Evolutionary conservation across 2,329 filamentous ascomycete species (phyloP).

Genomic region (Talaromyces funiculosus): DNA sequence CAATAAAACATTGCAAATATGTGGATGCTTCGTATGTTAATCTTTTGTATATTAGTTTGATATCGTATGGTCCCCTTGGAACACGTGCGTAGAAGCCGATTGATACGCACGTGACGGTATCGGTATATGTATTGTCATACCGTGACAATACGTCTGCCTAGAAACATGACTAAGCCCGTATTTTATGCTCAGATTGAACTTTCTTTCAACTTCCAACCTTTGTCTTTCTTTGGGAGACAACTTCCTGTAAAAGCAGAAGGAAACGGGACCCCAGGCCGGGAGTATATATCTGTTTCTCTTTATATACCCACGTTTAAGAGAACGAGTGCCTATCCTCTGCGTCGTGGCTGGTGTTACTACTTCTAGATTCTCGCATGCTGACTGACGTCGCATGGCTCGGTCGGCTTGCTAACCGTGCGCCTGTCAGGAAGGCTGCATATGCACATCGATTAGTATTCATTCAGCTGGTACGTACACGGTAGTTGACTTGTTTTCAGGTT

Average conservation of each 20-base stretch:
- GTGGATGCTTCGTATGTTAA: slow-evolving; percentile 20
- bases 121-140: background rate
- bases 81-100: background rate
- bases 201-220: background rate
- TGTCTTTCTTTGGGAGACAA: background rate
- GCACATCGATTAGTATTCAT: background rate
- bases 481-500: background rate
- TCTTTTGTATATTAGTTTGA: background rate
- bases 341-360: background rate
- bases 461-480: background rate
- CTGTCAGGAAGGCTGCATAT: background rate
- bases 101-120: background rate
- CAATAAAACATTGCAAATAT: slow-evolving; percentile 18
- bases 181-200: background rate
- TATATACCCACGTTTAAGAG: background rate
- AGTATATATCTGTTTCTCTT: background rate
- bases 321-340: background rate
- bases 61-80: background rate
- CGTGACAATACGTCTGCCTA: background rate
- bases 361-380: background rate
- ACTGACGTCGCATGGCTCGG: background rate
- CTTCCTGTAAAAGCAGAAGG: background rate
- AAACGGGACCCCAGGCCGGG: background rate
- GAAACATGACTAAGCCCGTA: background rate
- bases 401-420: background rate